Evolutionary conservation across 2,329 filamentous ascomycete genomes (phyloP).

Genomic region (Anthostomella pinea): DNA sequence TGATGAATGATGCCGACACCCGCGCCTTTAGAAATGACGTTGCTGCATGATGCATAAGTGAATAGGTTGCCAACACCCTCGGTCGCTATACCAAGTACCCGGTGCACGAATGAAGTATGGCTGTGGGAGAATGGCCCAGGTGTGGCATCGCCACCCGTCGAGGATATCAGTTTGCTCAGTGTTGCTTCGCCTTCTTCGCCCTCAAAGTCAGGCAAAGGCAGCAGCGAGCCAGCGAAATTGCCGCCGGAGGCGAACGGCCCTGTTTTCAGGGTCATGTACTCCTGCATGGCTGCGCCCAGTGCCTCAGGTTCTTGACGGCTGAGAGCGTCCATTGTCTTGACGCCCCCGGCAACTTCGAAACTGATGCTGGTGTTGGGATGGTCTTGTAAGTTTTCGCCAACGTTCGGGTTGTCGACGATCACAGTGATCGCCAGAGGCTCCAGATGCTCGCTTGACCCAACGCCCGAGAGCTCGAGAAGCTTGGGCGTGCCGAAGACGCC

Average conservation of each 20-base stretch:
- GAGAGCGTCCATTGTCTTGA: conserved; percentile 16
- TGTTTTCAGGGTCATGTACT: conserved; percentile 5
- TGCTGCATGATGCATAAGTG: too few species aligned
- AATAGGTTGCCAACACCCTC: too few species aligned
- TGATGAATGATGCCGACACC: too few species aligned
- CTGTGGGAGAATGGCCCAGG: too few species aligned
- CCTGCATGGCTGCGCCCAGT: conserved; percentile 11
- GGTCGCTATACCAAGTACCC: too few species aligned
- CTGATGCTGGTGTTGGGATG: conserved; percentile 12
- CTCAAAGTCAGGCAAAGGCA: too few species aligned
- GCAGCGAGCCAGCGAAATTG: too few species aligned
- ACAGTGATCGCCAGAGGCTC: conserved; percentile 5
- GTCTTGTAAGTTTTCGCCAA: conserved; percentile 25
- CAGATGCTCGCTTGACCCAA: conserved; percentile 17
- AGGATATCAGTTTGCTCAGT: too few species aligned
- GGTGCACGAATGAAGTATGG: too few species aligned
- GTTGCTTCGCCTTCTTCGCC: too few species aligned
- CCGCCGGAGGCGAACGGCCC: conserved; percentile 12
- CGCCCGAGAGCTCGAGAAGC: conserved; percentile 39
- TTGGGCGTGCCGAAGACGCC: conserved; percentile 23
- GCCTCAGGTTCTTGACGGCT: conserved; percentile 11
- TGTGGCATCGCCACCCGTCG: too few species aligned
- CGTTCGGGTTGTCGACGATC: conserved; percentile 11
- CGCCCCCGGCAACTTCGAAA: conserved; percentile 9
- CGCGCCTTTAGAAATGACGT: too few species aligned